Evolutionary conservation across 129 eudicot species (phyloP), one percentile per base, ranked within the genome.

Genomic region (Oenanthe sinensis): DNA sequence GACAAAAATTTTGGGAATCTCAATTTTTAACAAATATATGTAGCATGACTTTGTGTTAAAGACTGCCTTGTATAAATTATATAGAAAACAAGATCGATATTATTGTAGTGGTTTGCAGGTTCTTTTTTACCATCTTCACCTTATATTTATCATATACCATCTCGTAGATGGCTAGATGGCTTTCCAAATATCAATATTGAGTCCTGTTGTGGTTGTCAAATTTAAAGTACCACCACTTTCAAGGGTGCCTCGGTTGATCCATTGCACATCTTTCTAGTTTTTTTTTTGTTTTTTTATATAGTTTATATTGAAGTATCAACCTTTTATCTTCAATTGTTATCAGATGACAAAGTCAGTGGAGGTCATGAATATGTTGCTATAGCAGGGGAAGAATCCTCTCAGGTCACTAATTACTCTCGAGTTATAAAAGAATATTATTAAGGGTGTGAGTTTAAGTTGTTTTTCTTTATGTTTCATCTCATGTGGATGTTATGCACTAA

Each of bases 301-400:
- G 20, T 36, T 28, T 50, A 42, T 52, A 50, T 46, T 26, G 15
- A 24, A 77, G 11, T 48, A 0, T 46, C 39, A 74, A 13, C 24
- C 13, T 20, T 24, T 74, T 0, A 0, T 13, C 9, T 13, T 24
- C 14, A 44, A 37, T 39, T 82, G 36, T 75, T 70, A 39, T 83
- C 81, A 89, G 97, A 74, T 45, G 74, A 63, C 30, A 78, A 39
- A 40, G 70, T 43, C 52, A 40, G 68, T 65, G 95, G 84, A 70
- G 95, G 83, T 49, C 85, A 67, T 74, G 84, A 85, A 24, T 88
- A 84, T 82, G 87, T 89, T 75, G 97, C 89, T 49, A 76, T 86
- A 78, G 87, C 96, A 46, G 97, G 97, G 49, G 88, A 85, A 78
- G 87, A 86, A 50, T 58, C 83, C 44, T 89, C 95, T 40, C 89